These are phyloP conservation scores for Urostyla sp. DNA, from an alignment of 73 alveolate genomes.

Conservation along the genomic window DNA sequence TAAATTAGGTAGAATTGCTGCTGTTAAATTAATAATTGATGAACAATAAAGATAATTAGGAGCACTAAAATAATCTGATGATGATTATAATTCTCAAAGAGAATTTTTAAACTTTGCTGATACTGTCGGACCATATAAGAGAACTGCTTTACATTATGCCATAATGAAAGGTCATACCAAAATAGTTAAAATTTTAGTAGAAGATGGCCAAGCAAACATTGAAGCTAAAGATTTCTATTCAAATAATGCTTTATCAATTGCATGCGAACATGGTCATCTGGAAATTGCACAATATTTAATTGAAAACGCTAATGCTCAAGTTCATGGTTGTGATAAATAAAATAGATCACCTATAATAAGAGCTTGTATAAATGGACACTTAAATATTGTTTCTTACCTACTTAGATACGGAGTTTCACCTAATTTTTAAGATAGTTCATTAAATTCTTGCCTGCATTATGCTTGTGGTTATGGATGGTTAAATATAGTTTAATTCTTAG, in stretches of 20 bases:
- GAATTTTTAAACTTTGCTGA: conserved; percentile 63
- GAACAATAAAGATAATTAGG: conserved; percentile 56
- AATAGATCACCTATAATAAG: conserved; percentile 71
- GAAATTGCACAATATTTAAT: conserved; percentile 49
- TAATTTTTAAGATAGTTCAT: conserved; percentile 77
- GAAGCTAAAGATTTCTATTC: conserved; percentile 72
- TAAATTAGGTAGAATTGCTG: conserved; percentile 77
- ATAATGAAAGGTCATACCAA: conserved; percentile 47
- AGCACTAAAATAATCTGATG: conserved; percentile 28
- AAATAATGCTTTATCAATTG: conserved; percentile 60
- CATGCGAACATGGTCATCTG: conserved; percentile 52
- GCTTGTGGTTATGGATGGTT: conserved; percentile 86
- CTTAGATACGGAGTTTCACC: conserved; percentile 81
- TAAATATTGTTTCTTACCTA: conserved; percentile 68
- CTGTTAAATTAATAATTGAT: conserved; percentile 75
- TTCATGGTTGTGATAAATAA: conserved; percentile 77
- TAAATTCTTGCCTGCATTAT: conserved; percentile 77
- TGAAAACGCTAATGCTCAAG: conserved; percentile 60
- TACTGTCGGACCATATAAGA: not conserved
- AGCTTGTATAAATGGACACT: conserved; percentile 77
- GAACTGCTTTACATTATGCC: conserved; percentile 65
- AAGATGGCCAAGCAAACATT: conserved; percentile 63
- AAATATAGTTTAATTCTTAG: conserved; percentile 73
- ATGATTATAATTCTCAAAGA: conserved; percentile 63
- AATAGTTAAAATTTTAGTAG: conserved; percentile 58